phyloP scores from a whole-genome alignment of 352 stramenopile genomes.

The Pythium grandisporangium region DNA sequence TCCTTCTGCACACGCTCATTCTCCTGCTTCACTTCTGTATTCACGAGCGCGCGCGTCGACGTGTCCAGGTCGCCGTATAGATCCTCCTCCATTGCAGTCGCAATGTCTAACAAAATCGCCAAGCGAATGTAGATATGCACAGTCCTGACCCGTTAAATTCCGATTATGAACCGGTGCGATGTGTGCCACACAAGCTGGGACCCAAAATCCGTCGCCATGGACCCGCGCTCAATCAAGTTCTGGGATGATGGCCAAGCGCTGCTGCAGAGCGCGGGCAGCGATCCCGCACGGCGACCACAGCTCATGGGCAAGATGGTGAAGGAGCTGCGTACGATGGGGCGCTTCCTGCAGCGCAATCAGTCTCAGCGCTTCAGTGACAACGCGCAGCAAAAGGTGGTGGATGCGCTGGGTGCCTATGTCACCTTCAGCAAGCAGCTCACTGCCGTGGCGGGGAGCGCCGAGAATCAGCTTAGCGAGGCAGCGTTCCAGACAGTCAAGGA shows the following conservation, averaged over 20 bases:
- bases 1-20: constrained; percentile 46
- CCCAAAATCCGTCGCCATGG: too few species aligned
- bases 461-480: constrained; percentile 36
- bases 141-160: too few species aligned
- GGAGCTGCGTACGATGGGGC: constrained; percentile 62
- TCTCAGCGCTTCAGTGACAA: constrained; percentile 62
- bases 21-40: constrained; percentile 47
- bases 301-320: constrained; percentile 50
- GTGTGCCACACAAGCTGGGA: too few species aligned
- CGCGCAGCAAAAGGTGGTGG: constrained; percentile 74
- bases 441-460: constrained; percentile 9
- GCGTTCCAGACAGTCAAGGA: constrained; percentile 71
- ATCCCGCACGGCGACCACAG: constrained; percentile 15
- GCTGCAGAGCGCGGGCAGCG: constrained; percentile 15
- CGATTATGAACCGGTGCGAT: too few species aligned
- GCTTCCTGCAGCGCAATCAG: constrained; percentile 77
- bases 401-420: constrained; percentile 61
- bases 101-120: too few species aligned
- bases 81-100: too few species aligned
- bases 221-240: constrained; percentile 65
- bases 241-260: constrained; percentile 63
- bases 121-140: too few species aligned
- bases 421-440: constrained; percentile 37
- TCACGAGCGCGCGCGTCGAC: constrained; percentile 52
- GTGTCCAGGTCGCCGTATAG: constrained; percentile 80